phyloP scores from a whole-genome alignment of 139 green algal species.

The Mesotaenium endlicherianum region DNA sequence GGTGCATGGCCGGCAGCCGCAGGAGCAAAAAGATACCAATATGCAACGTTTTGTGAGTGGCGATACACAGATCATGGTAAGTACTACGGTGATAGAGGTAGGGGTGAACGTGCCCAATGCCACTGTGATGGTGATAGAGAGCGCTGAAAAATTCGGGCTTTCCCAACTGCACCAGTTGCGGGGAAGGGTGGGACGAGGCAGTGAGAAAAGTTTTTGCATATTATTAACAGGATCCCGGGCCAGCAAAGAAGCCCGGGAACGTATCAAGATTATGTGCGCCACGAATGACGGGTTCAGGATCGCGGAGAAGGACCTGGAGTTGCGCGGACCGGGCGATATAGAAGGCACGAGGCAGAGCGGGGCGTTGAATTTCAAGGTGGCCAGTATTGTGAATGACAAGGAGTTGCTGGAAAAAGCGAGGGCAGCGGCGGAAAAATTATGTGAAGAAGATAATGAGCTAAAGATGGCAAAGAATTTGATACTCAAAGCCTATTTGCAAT shows the following conservation, averaged over 20 bases:
- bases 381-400: slow-evolving; percentile 20
- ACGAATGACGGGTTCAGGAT: slow-evolving; percentile 74
- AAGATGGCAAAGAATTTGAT: too few relatives aligned
- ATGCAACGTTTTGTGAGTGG: slow-evolving; percentile 63
- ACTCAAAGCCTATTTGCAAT: too few relatives aligned
- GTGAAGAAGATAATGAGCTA: too few relatives aligned
- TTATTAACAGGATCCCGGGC: slow-evolving; percentile 11
- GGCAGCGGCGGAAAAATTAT: not conserved
- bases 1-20: slow-evolving; percentile 55
- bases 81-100: slow-evolving; percentile 87
- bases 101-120: slow-evolving; percentile 86
- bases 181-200: slow-evolving; percentile 73
- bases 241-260: not conserved
- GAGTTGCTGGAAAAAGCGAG: slow-evolving; percentile 31
- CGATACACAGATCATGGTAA: slow-evolving; percentile 69
- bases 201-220: slow-evolving; percentile 48
- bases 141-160: slow-evolving; percentile 79
- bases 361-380: slow-evolving; percentile 13
- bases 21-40: slow-evolving; percentile 60
- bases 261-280: slow-evolving; percentile 63
- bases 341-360: slow-evolving; percentile 29
- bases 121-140: slow-evolving; percentile 82
- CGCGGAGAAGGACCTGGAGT: slow-evolving; percentile 72
- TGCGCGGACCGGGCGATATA: slow-evolving; percentile 70
- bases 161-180: slow-evolving; percentile 91